Percentiles rank a stretch among this genome's conserved stretches.
These are phyloP conservation scores for Diaporthe destruens DNA, from an alignment of 2,329 filamentous ascomycete genomes.

Conservation along the genomic window DNA sequence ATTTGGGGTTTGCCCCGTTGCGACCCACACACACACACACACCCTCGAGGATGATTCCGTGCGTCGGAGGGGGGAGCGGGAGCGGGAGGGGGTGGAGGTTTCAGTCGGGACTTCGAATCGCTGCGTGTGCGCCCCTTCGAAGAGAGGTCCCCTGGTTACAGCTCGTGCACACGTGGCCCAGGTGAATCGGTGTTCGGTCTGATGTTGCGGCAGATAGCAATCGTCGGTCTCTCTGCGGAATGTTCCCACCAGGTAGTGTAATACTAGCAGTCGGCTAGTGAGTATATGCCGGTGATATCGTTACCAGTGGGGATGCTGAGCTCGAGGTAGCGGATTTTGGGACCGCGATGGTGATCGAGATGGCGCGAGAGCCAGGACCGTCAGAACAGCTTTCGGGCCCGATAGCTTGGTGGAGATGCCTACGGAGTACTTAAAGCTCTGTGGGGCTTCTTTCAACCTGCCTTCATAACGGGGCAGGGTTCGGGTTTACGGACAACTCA, in stretches of 20 bases:
- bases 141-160: background rate
- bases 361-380: constrained; percentile 3
- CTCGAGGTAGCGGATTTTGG: background rate
- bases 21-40: background rate
- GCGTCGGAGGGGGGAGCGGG: no score
- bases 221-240: no score
- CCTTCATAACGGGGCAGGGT: constrained; percentile 10
- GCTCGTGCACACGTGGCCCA: constrained; percentile 20
- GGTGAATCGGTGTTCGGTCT: constrained; percentile 6
- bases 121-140: background rate
- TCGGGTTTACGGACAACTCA: background rate
- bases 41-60: background rate
- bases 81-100: no score
- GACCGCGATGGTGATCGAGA: constrained; percentile 10
- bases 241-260: background rate
- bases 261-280: background rate
- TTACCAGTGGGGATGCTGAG: background rate
- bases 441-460: constrained; percentile 14
- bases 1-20: background rate
- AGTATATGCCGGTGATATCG: background rate
- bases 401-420: constrained; percentile 19
- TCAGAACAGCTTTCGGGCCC: constrained; percentile 25
- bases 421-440: constrained; percentile 12
- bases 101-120: background rate
- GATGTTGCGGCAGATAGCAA: background rate